Evolutionary conservation across 257 asterid species (phyloP).

Genomic region (Phtheirospermum japonicum): DNA sequence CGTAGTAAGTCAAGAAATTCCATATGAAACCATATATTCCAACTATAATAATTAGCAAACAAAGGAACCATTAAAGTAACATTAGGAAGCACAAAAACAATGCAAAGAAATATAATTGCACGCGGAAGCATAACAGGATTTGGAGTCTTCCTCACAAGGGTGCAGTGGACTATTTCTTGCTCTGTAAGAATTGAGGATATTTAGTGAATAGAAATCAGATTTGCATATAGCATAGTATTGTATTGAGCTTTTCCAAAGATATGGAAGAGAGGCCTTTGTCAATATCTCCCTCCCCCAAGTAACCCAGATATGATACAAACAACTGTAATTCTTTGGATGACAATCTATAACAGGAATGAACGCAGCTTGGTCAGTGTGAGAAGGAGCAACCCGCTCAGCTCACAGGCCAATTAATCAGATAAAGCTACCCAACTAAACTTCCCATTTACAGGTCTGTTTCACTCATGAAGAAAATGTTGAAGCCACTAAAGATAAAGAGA

Average conservation of each 20-base stretch:
- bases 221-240: neutral
- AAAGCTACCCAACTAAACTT: slow-evolving; percentile 20
- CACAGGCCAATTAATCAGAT: slow-evolving; percentile 10
- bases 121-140: neutral
- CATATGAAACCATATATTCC: neutral
- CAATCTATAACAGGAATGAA: slow-evolving; percentile 8
- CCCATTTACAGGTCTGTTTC: neutral
- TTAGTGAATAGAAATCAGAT: neutral
- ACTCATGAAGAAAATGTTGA: slow-evolving; percentile 9
- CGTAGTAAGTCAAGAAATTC: neutral
- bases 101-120: slow-evolving; percentile 15
- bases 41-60: slow-evolving; percentile 17
- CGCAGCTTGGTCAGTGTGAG: slow-evolving; percentile 14
- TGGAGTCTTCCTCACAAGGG: slow-evolving; percentile 15
- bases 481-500: slow-evolving; percentile 21
- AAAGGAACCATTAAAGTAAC: slow-evolving; percentile 3
- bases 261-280: neutral
- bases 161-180: slow-evolving; percentile 10
- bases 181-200: neutral
- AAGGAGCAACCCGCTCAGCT: slow-evolving; percentile 2
- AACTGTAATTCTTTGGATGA: neutral
- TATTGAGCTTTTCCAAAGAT: neutral
- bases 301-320: slow-evolving; percentile 15
- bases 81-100: slow-evolving; percentile 17
- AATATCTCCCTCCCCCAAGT: neutral